These are phyloP conservation scores for Hippophae gyantsensis DNA, from an alignment of 306 rosid genomes.

Conservation along the genomic window DNA sequence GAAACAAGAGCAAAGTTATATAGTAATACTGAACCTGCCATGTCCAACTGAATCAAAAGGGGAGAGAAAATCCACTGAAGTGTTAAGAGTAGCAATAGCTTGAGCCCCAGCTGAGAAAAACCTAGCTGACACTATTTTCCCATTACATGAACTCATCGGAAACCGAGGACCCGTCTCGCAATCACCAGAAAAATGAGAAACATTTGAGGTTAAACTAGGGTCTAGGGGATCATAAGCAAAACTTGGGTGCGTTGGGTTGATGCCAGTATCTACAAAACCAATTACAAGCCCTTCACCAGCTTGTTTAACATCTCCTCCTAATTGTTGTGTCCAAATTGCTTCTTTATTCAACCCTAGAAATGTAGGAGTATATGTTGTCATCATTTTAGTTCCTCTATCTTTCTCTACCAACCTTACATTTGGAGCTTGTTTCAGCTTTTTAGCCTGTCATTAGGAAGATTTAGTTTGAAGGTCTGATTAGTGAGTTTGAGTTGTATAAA, in stretches of 20 bases:
- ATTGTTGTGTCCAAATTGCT: slow-evolving; percentile 28
- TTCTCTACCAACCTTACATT: slow-evolving; percentile 38
- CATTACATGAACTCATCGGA: slow-evolving; percentile 49
- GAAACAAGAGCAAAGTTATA: not conserved
- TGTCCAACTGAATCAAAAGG: slow-evolving; percentile 82
- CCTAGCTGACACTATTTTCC: slow-evolving; percentile 60
- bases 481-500: too few species aligned
- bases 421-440: slow-evolving; percentile 18
- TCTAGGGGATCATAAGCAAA: slow-evolving; percentile 36
- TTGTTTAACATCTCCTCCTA: slow-evolving; percentile 28
- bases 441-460: slow-evolving; percentile 19
- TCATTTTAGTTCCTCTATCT: slow-evolving; percentile 45
- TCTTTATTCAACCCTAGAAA: slow-evolving; percentile 32
- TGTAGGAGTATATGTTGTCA: slow-evolving; percentile 43
- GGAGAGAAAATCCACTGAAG: slow-evolving; percentile 72
- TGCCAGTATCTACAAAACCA: slow-evolving; percentile 77
- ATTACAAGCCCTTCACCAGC: slow-evolving; percentile 71
- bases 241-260: slow-evolving; percentile 66
- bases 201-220: slow-evolving; percentile 29
- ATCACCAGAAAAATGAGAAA: slow-evolving; percentile 34
- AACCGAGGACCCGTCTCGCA: slow-evolving; percentile 63
- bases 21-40: slow-evolving; percentile 50
- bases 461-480: not conserved
- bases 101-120: slow-evolving; percentile 77
- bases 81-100: slow-evolving; percentile 42